Conservation (phyloP, 2,329 filamentous ascomycete genomes). For the Emericellopsis cladophorae region DNA sequence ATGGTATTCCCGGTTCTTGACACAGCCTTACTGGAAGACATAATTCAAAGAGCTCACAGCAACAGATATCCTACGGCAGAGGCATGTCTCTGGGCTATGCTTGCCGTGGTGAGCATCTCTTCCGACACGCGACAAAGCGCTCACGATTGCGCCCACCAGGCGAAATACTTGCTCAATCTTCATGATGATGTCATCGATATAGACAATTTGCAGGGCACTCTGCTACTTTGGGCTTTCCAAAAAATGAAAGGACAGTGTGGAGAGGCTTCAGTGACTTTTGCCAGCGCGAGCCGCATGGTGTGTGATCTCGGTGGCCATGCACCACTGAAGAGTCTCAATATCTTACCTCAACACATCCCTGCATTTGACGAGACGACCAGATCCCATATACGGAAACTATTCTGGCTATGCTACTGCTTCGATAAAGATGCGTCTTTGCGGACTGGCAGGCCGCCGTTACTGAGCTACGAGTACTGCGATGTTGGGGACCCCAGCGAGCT, state of each 20-base stretch:
- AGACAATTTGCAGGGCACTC: constrained; percentile 4
- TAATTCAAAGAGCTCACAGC: constrained; percentile 3
- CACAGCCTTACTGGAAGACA: constrained; percentile 1
- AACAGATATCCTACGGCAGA: constrained; percentile 3
- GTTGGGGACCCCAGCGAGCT: not conserved
- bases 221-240: constrained; percentile 3
- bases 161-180: not conserved
- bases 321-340: not conserved
- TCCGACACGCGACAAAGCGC: not conserved
- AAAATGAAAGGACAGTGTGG: constrained; percentile 1
- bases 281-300: constrained; percentile 5
- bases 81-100: constrained; percentile 6
- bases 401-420: constrained; percentile 4
- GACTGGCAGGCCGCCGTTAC: constrained; percentile 3
- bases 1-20: constrained; percentile 3
- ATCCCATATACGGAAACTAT: constrained; percentile 3
- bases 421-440: constrained; percentile 4
- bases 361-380: not conserved
- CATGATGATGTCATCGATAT: not conserved
- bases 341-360: constrained; percentile 2
- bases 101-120: constrained; percentile 1
- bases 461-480: constrained; percentile 4
- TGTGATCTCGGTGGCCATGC: constrained; percentile 3
- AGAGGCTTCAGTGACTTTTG: constrained; percentile 1
- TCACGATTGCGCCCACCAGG: constrained; percentile 1